These are phyloP conservation scores for Annona squamosa DNA, from an alignment of 164 flowering plant species.

Conservation along the genomic window DNA sequence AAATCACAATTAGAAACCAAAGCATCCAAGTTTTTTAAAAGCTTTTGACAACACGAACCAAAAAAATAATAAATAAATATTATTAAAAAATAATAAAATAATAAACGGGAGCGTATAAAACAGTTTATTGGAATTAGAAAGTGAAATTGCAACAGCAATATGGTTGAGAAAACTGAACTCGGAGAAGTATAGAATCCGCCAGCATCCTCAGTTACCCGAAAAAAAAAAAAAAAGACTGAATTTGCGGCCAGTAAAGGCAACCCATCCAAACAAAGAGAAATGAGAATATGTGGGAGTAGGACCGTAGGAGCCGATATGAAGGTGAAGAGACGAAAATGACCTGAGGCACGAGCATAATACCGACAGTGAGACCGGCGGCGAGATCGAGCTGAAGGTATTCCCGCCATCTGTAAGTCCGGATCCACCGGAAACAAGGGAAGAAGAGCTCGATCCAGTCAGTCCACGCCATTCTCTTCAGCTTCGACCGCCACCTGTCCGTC, in stretches of 20 bases:
- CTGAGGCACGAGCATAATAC: slow-evolving; percentile 99
- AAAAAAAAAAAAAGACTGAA: not conserved
- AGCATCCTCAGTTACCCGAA: not conserved
- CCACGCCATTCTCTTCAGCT: slow-evolving; percentile 40
- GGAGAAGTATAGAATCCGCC: too few relatives aligned
- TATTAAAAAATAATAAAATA: too few relatives aligned
- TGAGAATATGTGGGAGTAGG: not conserved
- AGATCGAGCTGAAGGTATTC: slow-evolving; percentile 81
- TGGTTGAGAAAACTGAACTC: too few relatives aligned
- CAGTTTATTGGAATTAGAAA: too few relatives aligned
- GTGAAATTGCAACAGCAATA: too few relatives aligned
- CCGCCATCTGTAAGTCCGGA: slow-evolving; percentile 61
- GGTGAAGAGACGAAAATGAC: slow-evolving; percentile 20
- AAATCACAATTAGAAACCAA: too few relatives aligned
- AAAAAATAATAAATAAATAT: too few relatives aligned
- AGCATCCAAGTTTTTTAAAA: too few relatives aligned
- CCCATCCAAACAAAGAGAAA: not conserved
- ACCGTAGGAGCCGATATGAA: not conserved
- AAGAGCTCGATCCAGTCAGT: slow-evolving; percentile 58
- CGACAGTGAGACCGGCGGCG: slow-evolving; percentile 80
- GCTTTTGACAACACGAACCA: too few relatives aligned
- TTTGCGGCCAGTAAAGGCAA: not conserved
- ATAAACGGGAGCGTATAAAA: too few relatives aligned
- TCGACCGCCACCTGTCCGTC: slow-evolving; percentile 30
- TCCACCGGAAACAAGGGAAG: slow-evolving; percentile 85